Conservation (phyloP, 1,284 basidiomycete genomes). For the Melampsora larici-populina region DNA sequence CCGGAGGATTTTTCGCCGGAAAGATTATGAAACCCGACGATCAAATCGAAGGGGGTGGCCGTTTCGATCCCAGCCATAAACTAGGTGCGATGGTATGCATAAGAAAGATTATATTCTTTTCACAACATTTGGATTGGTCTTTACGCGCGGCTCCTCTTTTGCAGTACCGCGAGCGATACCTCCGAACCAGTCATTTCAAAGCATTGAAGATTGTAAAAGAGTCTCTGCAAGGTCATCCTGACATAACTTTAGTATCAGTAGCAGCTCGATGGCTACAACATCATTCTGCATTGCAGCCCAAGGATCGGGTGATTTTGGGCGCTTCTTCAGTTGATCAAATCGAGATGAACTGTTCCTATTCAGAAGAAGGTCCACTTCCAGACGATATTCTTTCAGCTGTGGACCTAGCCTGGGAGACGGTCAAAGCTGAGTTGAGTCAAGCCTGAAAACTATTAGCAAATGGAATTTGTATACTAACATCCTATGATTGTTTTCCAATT, state of each 20-base stretch:
- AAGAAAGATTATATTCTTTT: too few species aligned
- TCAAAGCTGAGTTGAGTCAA: constrained; percentile 22
- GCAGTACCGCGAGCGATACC: constrained; percentile 3
- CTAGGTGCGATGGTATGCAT: not conserved
- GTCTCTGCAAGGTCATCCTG: not conserved
- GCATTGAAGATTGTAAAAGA: not conserved
- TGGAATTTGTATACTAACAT: not conserved
- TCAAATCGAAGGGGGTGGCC: not conserved
- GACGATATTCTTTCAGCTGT: not conserved
- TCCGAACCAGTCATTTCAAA: not conserved
- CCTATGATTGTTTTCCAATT: not conserved
- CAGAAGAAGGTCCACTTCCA: constrained; percentile 19
- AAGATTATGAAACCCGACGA: constrained; percentile 13
- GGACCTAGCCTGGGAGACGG: constrained; percentile 14
- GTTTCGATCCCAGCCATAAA: not conserved
- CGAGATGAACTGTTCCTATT: constrained; percentile 12
- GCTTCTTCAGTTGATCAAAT: constrained; percentile 6
- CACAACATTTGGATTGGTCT: too few species aligned
- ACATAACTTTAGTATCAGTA: not conserved
- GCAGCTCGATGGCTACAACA: constrained; percentile 43
- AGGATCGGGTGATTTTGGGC: constrained; percentile 20
- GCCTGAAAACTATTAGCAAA: not conserved
- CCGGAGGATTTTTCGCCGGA: constrained; percentile 30
- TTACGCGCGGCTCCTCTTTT: not conserved
- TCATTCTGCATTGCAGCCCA: not conserved